phyloP scores from a whole-genome alignment of 495 filamentous ascomycete genomes.

The Xylaria grammica region DNA sequence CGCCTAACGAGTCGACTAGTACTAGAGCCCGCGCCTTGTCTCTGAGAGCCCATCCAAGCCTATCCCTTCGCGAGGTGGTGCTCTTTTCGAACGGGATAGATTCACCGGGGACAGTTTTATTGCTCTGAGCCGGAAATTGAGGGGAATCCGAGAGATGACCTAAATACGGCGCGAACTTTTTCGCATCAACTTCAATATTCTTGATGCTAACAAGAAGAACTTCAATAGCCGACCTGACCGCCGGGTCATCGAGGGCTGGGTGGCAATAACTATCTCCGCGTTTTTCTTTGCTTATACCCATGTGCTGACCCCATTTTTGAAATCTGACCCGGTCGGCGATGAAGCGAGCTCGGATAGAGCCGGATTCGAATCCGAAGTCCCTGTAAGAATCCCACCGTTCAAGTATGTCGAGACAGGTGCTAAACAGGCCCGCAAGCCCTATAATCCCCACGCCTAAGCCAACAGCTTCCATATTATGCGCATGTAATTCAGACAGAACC shows the following conservation, averaged over 20 bases:
- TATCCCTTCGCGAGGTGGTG: neutral
- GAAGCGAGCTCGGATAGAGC: slow-evolving; percentile 24
- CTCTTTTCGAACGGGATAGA: neutral
- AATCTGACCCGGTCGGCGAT: slow-evolving; percentile 22
- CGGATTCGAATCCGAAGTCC: slow-evolving; percentile 23
- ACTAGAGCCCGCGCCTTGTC: slow-evolving; percentile 1
- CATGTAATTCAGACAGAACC: no score
- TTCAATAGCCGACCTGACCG: neutral
- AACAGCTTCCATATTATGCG: slow-evolving; percentile 13
- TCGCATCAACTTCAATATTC: neutral
- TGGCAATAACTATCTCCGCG: neutral
- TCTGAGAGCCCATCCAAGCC: slow-evolving; percentile 2
- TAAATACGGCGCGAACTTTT: neutral
- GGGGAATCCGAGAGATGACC: neutral
- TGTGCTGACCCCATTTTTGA: slow-evolving; percentile 22
- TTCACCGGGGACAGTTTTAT: neutral
- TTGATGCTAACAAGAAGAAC: neutral
- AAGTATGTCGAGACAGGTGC: slow-evolving; percentile 27
- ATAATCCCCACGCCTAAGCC: slow-evolving; percentile 5
- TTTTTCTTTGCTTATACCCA: slow-evolving; percentile 18
- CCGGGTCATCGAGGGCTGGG: neutral
- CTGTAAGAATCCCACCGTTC: slow-evolving; percentile 25
- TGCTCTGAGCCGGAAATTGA: neutral
- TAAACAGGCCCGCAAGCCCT: slow-evolving; percentile 27
- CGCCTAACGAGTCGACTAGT: neutral